A percentile compares a stretch with the other conserved stretches of the same genome.
Conservation (phyloP, 306 rosid species). For the Delonix regia region DNA sequence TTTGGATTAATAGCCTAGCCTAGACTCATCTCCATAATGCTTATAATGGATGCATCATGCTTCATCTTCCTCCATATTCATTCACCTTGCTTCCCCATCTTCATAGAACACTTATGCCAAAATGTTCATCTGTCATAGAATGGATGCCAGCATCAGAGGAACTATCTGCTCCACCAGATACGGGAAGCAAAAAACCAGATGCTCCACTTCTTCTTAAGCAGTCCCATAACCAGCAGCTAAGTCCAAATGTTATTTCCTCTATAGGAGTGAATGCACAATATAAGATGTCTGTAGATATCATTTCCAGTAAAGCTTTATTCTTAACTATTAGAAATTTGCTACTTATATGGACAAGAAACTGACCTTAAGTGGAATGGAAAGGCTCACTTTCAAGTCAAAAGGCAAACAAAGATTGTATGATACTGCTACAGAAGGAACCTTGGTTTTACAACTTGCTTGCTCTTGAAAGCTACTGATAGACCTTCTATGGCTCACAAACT, state of each 20-base stretch:
- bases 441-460: slow-evolving; percentile 92
- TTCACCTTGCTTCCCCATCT: no score
- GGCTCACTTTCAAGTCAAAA: slow-evolving; percentile 64
- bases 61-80: no score
- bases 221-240: slow-evolving; percentile 99
- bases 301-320: slow-evolving; percentile 17
- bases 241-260: slow-evolving; percentile 98
- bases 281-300: slow-evolving; percentile 16
- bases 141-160: slow-evolving; percentile 95
- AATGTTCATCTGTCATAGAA: no score
- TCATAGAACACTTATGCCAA: no score
- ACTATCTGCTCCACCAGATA: slow-evolving; percentile 99
- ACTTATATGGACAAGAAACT: slow-evolving; percentile 37
- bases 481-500: slow-evolving; percentile 97
- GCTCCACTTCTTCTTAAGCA: slow-evolving; percentile 97
- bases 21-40: no score
- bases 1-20: no score
- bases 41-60: no score
- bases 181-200: slow-evolving; percentile 97
- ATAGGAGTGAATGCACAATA: slow-evolving; percentile 50
- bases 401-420: slow-evolving; percentile 72
- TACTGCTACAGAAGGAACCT: slow-evolving; percentile 74
- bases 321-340: slow-evolving; percentile 29
- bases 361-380: slow-evolving; percentile 84
- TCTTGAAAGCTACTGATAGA: slow-evolving; percentile 96